phyloP scores from a whole-genome alignment of 2,329 filamentous ascomycete species.

The Colletotrichum zoysiae region DNA sequence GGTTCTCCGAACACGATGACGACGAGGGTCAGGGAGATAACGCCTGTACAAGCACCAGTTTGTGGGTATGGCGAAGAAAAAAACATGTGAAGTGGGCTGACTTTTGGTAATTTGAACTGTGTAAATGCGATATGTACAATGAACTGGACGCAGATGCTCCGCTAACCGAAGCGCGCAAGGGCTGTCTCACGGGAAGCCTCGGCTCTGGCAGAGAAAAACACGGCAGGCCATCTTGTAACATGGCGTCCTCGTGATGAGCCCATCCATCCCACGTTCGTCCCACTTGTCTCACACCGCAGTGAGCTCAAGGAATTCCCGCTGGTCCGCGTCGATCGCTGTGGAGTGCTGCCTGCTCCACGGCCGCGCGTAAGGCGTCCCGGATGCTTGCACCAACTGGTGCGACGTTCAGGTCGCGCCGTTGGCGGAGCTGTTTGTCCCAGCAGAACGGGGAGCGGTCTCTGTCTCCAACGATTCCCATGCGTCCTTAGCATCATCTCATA shows the following conservation, averaged over 20 bases:
- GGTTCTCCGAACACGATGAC: not conserved
- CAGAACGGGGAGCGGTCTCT: rapidly evolving
- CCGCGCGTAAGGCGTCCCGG: too few species aligned
- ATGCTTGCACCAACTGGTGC: too few species aligned
- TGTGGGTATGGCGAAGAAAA: not conserved
- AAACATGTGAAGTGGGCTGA: not conserved
- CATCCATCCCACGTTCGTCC: not conserved
- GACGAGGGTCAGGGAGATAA: not conserved
- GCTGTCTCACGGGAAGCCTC: not conserved
- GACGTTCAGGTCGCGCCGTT: not conserved
- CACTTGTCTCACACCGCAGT: not conserved
- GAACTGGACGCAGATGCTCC: not conserved
- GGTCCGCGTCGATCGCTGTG: not conserved
- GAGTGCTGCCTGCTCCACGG: too few species aligned
- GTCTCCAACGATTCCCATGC: too few species aligned
- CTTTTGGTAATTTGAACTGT: not conserved
- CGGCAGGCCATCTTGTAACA: not conserved
- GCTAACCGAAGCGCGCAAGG: not conserved
- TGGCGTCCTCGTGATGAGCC: not conserved
- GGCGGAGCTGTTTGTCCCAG: too few species aligned
- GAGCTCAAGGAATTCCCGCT: not conserved
- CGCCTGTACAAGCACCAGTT: not conserved
- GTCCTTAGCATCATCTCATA: not conserved
- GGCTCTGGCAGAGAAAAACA: not conserved
- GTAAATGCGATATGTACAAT: not conserved